Conservation (phyloP, 192 early-diverging fungal species). For the Entomortierella beljakovae region DNA sequence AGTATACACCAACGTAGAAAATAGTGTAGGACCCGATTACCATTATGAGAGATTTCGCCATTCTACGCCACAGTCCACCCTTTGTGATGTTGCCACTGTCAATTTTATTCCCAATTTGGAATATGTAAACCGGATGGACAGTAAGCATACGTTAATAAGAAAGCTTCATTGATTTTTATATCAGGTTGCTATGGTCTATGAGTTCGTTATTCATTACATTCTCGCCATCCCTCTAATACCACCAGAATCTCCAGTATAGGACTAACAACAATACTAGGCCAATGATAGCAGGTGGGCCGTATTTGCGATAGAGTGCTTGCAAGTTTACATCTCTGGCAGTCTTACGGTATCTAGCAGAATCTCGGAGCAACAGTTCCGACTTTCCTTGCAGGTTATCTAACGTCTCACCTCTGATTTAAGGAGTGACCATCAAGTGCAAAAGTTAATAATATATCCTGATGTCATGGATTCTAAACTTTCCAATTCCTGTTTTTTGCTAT, state of each 20-base stretch:
- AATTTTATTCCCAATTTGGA: too few species aligned
- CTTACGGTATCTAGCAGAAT: conserved; percentile 85
- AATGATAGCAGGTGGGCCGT: conserved; percentile 90
- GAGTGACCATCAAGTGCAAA: too few species aligned
- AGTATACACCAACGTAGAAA: too few species aligned
- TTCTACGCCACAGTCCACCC: too few species aligned
- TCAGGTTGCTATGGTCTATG: not conserved
- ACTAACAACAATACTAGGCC: conserved; percentile 83
- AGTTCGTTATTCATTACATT: not conserved
- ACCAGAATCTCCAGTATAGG: conserved; percentile 72
- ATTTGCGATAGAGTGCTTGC: conserved; percentile 94
- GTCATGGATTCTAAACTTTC: too few species aligned
- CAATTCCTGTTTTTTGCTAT: not conserved
- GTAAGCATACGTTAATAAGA: too few species aligned
- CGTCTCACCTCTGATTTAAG: conserved; percentile 66
- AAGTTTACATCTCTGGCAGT: conserved; percentile 88
- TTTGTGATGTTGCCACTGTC: too few species aligned
- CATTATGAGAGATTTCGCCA: too few species aligned
- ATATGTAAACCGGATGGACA: too few species aligned
- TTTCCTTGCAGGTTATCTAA: conserved; percentile 74
- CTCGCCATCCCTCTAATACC: conserved; percentile 49
- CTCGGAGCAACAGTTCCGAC: conserved; percentile 61
- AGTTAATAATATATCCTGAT: too few species aligned
- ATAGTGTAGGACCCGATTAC: too few species aligned
- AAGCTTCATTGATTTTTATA: too few species aligned